Evolutionary conservation across 441 rosid species (phyloP).

Genomic region (Geranium incanum): DNA sequence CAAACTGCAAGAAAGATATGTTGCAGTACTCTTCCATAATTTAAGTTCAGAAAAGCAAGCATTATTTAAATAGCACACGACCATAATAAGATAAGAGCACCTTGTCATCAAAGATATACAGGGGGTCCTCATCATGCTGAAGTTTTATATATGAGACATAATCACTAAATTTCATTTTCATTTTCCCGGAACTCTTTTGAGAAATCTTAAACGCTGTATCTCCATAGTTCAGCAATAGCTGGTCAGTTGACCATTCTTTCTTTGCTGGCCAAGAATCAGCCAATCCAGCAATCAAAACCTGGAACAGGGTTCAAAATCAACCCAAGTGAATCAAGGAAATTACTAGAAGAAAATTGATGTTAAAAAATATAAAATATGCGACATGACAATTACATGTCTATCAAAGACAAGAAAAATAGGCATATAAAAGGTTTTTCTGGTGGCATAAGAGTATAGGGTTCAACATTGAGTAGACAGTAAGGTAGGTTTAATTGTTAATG

Average conservation of each 20-base stretch:
- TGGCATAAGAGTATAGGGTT: background rate
- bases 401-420: background rate
- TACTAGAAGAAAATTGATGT: conserved; percentile 8
- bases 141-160: conserved; percentile 61
- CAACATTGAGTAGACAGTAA: background rate
- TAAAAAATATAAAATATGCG: conserved; percentile 9
- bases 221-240: conserved; percentile 53
- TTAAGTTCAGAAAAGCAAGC: background rate
- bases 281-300: conserved; percentile 79
- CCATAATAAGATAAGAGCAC: conserved; percentile 27
- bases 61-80: background rate
- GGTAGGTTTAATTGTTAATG: background rate
- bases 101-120: conserved; percentile 88
- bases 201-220: conserved; percentile 71
- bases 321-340: conserved; percentile 14
- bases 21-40: conserved; percentile 1
- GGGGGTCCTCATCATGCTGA: conserved; percentile 95
- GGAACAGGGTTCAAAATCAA: conserved; percentile 19
- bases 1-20: conserved; percentile 54
- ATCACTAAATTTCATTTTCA: conserved; percentile 73
- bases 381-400: background rate
- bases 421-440: background rate
- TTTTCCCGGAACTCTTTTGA: conserved; percentile 58
- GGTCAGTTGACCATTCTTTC: conserved; percentile 68
- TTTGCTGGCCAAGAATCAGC: conserved; percentile 88